Percentiles rank a stretch among this genome's conserved stretches.
Evolutionary conservation across 2,329 filamentous ascomycete genomes (phyloP).

Genomic region (Neonectria coccinea): DNA sequence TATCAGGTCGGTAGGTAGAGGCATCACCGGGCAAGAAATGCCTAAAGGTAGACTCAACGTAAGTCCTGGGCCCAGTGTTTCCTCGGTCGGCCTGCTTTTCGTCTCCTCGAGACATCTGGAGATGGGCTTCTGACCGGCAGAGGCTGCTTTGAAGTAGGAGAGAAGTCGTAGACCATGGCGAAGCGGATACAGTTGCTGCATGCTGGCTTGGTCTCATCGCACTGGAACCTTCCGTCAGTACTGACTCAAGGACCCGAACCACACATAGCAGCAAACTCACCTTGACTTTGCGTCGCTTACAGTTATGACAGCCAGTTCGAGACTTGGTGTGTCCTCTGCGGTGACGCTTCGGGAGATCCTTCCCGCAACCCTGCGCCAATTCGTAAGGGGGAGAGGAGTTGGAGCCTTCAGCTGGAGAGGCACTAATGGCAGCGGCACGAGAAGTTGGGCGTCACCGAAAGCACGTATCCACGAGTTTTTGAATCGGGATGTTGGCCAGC

Average conservation of each 20-base stretch:
- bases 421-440: no score
- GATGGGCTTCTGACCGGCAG: background rate
- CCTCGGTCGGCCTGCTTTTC: background rate
- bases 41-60: background rate
- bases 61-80: background rate
- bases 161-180: conserved; percentile 13
- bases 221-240: conserved; percentile 11
- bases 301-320: conserved; percentile 1
- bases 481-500: no score
- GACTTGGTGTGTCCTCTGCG: conserved; percentile 9
- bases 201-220: conserved; percentile 25
- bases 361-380: no score
- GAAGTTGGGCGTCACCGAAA: no score
- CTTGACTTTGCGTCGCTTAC: conserved; percentile 21
- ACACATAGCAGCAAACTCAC: background rate
- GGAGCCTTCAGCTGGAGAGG: background rate
- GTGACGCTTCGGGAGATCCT: background rate
- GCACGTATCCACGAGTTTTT: no score
- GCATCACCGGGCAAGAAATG: no score
- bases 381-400: background rate
- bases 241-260: background rate
- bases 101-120: background rate
- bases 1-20: background rate
- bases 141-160: background rate
- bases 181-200: conserved; percentile 18